Evolutionary conservation across 164 flowering plant genomes (phyloP).

Genomic region (Macadamia integrifolia): DNA sequence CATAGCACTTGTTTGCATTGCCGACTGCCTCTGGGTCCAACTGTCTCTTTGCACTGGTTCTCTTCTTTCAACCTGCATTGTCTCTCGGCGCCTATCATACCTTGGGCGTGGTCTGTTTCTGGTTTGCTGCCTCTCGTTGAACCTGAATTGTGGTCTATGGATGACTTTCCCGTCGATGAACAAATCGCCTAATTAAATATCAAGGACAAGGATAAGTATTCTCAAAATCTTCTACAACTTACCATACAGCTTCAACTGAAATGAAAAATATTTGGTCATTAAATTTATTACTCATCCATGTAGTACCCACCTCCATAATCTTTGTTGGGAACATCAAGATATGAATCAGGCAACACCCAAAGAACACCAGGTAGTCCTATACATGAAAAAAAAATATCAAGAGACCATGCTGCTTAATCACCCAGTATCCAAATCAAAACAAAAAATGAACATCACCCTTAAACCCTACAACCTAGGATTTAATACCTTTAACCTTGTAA

Average conservation of each 20-base stretch:
- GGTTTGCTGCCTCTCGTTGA: slow-evolving; percentile 41
- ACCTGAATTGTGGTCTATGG: slow-evolving; percentile 81
- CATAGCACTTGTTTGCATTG: slow-evolving; percentile 16
- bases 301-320: slow-evolving; percentile 84
- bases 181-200: slow-evolving; percentile 59
- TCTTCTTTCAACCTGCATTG: slow-evolving; percentile 69
- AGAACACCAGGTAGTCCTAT: slow-evolving; percentile 72
- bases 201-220: neutral
- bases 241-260: neutral
- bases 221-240: neutral
- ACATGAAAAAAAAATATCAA: slow-evolving; percentile 2
- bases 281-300: neutral
- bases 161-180: slow-evolving; percentile 89
- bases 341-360: slow-evolving; percentile 47
- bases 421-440: neutral
- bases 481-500: slow-evolving; percentile 80
- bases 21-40: slow-evolving; percentile 23
- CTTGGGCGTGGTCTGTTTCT: slow-evolving; percentile 78
- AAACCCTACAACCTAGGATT: slow-evolving; percentile 3
- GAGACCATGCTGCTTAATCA: too few species aligned
- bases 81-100: slow-evolving; percentile 71
- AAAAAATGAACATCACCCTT: neutral
- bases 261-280: neutral
- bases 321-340: slow-evolving; percentile 95
- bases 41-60: slow-evolving; percentile 35